phyloP scores from a whole-genome alignment of 2,329 filamentous ascomycete genomes.

The Aschersonia sp. region DNA sequence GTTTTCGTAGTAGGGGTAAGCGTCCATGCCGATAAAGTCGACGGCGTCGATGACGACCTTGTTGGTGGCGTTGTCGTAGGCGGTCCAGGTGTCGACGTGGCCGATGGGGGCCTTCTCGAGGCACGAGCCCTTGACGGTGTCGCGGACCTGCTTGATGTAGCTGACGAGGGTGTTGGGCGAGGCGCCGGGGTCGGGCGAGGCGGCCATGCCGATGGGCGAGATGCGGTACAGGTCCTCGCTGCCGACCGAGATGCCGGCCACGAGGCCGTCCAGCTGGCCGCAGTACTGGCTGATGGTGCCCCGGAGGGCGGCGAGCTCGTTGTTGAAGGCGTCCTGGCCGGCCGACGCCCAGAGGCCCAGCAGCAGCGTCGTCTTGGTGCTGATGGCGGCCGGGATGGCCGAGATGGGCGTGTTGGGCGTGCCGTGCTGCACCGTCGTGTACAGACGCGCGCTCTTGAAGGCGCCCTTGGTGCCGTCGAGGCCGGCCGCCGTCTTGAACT shows the following conservation, averaged over 20 bases:
- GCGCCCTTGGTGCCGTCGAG: slow-evolving; percentile 46
- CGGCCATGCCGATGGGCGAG: slow-evolving; percentile 52
- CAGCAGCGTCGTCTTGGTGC: slow-evolving; percentile 62
- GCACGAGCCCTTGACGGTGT: slow-evolving; percentile 46
- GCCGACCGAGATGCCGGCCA: slow-evolving; percentile 75
- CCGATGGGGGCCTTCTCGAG: slow-evolving; percentile 48
- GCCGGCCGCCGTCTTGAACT: slow-evolving; percentile 50
- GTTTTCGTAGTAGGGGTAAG: slow-evolving; percentile 72
- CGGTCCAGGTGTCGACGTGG: slow-evolving; percentile 84
- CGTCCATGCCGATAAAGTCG: slow-evolving; percentile 76
- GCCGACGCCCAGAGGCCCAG: slow-evolving; percentile 75
- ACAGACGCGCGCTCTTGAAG: slow-evolving; percentile 59
- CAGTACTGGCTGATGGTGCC: slow-evolving; percentile 57
- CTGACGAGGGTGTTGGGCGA: slow-evolving; percentile 44
- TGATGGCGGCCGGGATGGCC: slow-evolving; percentile 72
- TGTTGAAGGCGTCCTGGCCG: slow-evolving; percentile 45
- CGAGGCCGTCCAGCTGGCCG: slow-evolving; percentile 43
- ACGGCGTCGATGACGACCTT: slow-evolving; percentile 48
- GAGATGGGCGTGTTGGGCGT: slow-evolving; percentile 50
- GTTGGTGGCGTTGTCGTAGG: slow-evolving; percentile 62
- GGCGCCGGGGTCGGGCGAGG: slow-evolving; percentile 47
- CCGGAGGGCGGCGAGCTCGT: slow-evolving; percentile 61
- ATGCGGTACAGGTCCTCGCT: slow-evolving; percentile 76
- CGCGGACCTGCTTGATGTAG: slow-evolving; percentile 58
- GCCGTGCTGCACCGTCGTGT: slow-evolving; percentile 58